phyloP scores from a whole-genome alignment of 495 filamentous ascomycete species.

The Penicillium taxi region DNA sequence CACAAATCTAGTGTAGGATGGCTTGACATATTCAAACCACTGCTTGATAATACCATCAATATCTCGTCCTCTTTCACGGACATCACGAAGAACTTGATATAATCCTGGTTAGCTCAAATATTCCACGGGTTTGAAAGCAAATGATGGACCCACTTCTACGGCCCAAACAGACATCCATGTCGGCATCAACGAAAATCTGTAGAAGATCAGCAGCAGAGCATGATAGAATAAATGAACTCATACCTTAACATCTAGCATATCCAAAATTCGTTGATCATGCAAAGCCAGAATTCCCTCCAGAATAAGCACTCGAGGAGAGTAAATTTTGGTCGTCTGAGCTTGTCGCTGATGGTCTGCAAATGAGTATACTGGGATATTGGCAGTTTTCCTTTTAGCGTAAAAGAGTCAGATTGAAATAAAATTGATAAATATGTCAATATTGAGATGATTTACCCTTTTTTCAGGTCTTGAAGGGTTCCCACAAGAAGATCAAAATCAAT shows the following conservation, averaged over 20 bases:
- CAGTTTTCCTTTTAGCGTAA: slow-evolving; percentile 60
- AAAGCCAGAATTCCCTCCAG: slow-evolving; percentile 94
- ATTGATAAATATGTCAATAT: neutral
- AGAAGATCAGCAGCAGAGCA: slow-evolving; percentile 5
- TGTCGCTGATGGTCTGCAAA: slow-evolving; percentile 85
- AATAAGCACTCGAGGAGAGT: slow-evolving; percentile 92
- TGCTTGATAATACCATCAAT: slow-evolving; percentile 96
- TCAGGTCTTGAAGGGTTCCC: slow-evolving; percentile 71
- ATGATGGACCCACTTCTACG: slow-evolving; percentile 61
- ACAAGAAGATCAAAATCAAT: slow-evolving; percentile 90
- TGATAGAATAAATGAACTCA: too few species aligned
- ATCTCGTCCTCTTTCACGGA: slow-evolving; percentile 73
- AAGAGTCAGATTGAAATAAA: slow-evolving; percentile 7
- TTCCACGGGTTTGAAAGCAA: too few species aligned
- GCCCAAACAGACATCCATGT: slow-evolving; percentile 87
- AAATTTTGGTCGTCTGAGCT: slow-evolving; percentile 72
- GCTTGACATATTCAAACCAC: slow-evolving; percentile 94
- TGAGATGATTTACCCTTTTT: slow-evolving; percentile 65
- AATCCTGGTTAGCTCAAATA: slow-evolving; percentile 9
- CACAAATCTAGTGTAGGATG: slow-evolving; percentile 85
- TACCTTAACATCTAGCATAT: slow-evolving; percentile 87
- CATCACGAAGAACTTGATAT: slow-evolving; percentile 70
- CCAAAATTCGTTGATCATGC: slow-evolving; percentile 77
- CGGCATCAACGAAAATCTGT: slow-evolving; percentile 89
- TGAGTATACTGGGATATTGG: slow-evolving; percentile 90